Evolutionary conservation across 768 basidiomycete species (phyloP).

Genomic region (Suillus spraguei): DNA sequence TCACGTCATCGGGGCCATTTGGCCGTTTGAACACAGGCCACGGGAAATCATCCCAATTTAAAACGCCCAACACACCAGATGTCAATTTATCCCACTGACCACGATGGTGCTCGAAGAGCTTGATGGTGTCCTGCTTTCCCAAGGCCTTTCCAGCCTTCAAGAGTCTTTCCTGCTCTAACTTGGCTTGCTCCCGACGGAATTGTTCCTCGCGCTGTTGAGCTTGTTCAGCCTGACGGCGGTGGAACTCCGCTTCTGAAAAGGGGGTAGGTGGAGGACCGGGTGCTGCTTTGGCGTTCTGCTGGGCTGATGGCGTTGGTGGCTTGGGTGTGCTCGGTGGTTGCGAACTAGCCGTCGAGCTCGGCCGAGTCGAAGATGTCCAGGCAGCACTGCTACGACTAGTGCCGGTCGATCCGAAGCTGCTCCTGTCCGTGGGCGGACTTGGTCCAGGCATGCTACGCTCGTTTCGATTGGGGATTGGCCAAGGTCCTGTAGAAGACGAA

Average conservation of each 20-base stretch:
- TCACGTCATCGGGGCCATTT: constrained; percentile 60
- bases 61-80: constrained; percentile 27
- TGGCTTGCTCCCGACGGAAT: constrained; percentile 70
- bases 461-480: constrained; percentile 35
- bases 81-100: constrained; percentile 56
- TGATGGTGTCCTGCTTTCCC: constrained; percentile 57
- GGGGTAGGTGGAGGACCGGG: constrained; percentile 25
- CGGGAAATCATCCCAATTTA: constrained; percentile 70
- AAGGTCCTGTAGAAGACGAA: constrained; percentile 27
- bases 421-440: constrained; percentile 34
- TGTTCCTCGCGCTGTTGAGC: constrained; percentile 66
- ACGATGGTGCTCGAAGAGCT: constrained; percentile 63
- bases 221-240: constrained; percentile 64
- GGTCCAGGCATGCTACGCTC: constrained; percentile 35
- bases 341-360: constrained; percentile 26
- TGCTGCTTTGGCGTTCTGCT: constrained; percentile 24
- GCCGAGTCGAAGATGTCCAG: constrained; percentile 34
- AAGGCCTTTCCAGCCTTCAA: constrained; percentile 46
- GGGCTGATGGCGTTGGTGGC: constrained; percentile 27
- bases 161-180: constrained; percentile 48
- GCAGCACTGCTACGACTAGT: constrained; percentile 31
- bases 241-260: constrained; percentile 55
- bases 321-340: constrained; percentile 30
- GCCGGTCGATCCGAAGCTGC: constrained; percentile 30
- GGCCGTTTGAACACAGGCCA: constrained; percentile 73